Conservation (phyloP, 371 early-diverging fungal genomes). For the Lichtheimia ramosa region DNA sequence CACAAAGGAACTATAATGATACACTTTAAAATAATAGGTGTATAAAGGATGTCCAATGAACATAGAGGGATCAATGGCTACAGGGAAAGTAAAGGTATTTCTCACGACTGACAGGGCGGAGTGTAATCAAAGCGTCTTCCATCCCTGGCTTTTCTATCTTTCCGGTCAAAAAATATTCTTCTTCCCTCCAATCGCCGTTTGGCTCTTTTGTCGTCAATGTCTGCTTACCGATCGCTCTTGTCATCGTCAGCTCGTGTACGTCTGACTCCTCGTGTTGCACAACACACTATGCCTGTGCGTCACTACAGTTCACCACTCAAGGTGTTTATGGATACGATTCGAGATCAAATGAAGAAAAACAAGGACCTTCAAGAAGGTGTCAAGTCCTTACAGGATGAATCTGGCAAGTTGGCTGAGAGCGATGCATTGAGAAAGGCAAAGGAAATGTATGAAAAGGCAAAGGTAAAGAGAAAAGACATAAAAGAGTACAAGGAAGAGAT, state of each 20-base stretch:
- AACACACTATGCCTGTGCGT: slow-evolving; percentile 21
- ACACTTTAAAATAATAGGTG: too few species aligned
- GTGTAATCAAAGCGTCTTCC: too few species aligned
- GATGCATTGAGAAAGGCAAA: slow-evolving; percentile 88
- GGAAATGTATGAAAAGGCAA: slow-evolving; percentile 75
- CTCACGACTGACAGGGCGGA: too few species aligned
- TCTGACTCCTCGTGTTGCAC: slow-evolving; percentile 3
- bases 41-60: too few species aligned
- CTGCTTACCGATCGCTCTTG: slow-evolving; percentile 19
- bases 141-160: too few species aligned
- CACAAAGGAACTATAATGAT: too few species aligned
- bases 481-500: neutral
- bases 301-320: slow-evolving; percentile 48
- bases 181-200: too few species aligned
- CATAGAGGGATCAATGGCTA: too few species aligned
- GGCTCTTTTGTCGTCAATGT: slow-evolving; percentile 6
- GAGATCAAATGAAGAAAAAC: slow-evolving; percentile 90
- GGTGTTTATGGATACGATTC: slow-evolving; percentile 82
- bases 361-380: slow-evolving; percentile 87
- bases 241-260: slow-evolving; percentile 11
- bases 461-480: slow-evolving; percentile 33
- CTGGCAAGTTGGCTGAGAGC: slow-evolving; percentile 78
- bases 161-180: too few species aligned
- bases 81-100: too few species aligned
- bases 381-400: slow-evolving; percentile 85